Evolutionary conservation across 495 filamentous ascomycete species (phyloP).

Genomic region (Apiosordaria backusii): DNA sequence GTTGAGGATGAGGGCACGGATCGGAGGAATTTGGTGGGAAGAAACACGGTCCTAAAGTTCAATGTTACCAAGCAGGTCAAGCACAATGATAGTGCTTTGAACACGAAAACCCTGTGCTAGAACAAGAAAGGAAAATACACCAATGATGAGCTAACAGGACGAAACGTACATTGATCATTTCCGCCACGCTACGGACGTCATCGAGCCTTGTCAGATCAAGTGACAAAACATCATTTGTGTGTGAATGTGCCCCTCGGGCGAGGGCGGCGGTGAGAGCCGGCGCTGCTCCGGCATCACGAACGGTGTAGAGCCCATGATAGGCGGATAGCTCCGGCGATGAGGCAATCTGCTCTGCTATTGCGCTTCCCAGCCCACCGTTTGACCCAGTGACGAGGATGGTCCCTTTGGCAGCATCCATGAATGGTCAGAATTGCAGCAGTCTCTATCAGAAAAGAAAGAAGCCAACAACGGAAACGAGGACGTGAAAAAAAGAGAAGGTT

Average conservation of each 20-base stretch:
- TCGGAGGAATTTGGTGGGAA: conserved; percentile 32
- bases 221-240: conserved; percentile 16
- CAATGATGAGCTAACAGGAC: too few relatives aligned
- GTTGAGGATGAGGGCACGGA: conserved; percentile 44
- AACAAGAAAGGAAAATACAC: too few relatives aligned
- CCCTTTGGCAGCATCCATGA: not conserved
- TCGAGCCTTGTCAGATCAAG: conserved; percentile 18
- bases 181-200: conserved; percentile 15
- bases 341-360: conserved; percentile 43
- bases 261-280: conserved; percentile 22
- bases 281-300: conserved; percentile 31
- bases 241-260: conserved; percentile 22
- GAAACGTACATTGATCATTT: conserved; percentile 15
- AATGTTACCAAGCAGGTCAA: too few relatives aligned
- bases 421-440: too few relatives aligned
- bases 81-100: not conserved
- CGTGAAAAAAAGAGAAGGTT: too few relatives aligned
- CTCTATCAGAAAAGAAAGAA: too few relatives aligned
- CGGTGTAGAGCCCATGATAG: conserved; percentile 38
- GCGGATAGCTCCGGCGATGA: conserved; percentile 32
- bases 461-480: too few relatives aligned
- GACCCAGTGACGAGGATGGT: conserved; percentile 25
- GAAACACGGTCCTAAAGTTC: conserved; percentile 28
- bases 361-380: conserved; percentile 40
- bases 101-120: too few relatives aligned